Evolutionary conservation across 108 stramenopile genomes (phyloP), one percentile per base, ranked within the genome.

Genomic region (Conticribra weissflogii): DNA sequence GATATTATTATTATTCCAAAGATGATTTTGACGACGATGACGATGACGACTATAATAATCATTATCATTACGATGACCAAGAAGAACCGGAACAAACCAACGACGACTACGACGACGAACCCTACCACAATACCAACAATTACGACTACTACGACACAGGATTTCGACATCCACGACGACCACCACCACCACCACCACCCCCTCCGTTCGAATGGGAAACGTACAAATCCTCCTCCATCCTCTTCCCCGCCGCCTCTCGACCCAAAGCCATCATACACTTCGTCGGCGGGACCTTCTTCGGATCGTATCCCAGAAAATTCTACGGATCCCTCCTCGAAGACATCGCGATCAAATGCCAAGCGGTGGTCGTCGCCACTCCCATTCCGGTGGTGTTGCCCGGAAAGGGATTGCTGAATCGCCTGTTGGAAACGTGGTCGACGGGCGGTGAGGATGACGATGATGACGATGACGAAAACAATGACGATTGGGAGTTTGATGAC

Each of bases 201-300:
- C 58, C 67, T 62, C n/a, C 60, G 23, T 51, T 32, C 56, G 53
- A 81, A 66, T 67, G 79, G 85, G 85, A 81, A 81, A 80, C 66
- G 17, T 81, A 77, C 49, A 48, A 66, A 54, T 56, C 78, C 15
- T 81, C 86, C 2, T 79, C 84, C 17, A 84, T 94, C 12, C 50
- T 94, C 19, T 58, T 94, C 54, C 89, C 92, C 21, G 3, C 28
- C 36, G 15, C 36, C 19, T 36, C 53, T 44, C 59, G 73, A 21
- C 93, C 93, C 2, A 80, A 68, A 5, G 81, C 85, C 16, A 70
- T 94, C 23, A 48, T 94, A 49, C 93, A 94, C 59, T 94, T 94
- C 68, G 81, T 91, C 9, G 93, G 93, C 16, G 93, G 90, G 0
- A 88, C 93, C 15, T 78, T 88, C 60, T 89, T 91, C 55, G 93